phyloP scores from a whole-genome alignment of 768 basidiomycete species.

The Daedaleopsis nitida region DNA sequence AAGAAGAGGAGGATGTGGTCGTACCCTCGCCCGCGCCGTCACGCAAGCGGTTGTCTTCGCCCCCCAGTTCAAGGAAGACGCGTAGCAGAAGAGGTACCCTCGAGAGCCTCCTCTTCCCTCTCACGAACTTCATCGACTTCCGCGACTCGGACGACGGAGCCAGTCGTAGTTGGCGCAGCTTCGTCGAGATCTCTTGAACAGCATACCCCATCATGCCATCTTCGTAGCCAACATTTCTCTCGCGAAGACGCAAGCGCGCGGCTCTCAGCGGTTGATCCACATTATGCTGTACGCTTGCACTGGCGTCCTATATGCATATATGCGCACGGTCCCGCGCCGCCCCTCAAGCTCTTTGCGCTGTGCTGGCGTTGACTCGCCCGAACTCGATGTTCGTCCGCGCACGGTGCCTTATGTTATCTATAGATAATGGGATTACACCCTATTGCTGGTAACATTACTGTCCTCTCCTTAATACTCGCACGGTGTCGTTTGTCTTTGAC shows the following conservation, averaged over 20 bases:
- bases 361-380: not conserved
- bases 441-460: not conserved
- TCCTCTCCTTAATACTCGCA: not conserved
- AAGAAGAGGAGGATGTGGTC: constrained; percentile 33
- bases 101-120: constrained; percentile 51
- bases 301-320: not conserved
- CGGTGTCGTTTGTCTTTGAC: not conserved
- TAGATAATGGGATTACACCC: not conserved
- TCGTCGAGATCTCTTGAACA: constrained; percentile 52
- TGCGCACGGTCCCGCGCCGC: not conserved
- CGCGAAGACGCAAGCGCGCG: not conserved
- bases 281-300: not conserved
- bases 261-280: not conserved
- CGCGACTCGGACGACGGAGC: constrained; percentile 42
- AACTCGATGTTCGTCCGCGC: not conserved
- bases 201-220: not conserved
- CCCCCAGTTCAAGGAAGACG: constrained; percentile 19
- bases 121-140: constrained; percentile 68
- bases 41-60: constrained; percentile 9
- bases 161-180: constrained; percentile 61
- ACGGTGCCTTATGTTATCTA: not conserved
- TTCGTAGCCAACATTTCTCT: not conserved
- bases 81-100: constrained; percentile 44
- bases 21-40: constrained; percentile 4
- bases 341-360: not conserved